Evolutionary conservation across 108 stramenopile genomes (phyloP), one percentile per base, ranked within the genome.

Genomic region (Cyclotella atomus): DNA sequence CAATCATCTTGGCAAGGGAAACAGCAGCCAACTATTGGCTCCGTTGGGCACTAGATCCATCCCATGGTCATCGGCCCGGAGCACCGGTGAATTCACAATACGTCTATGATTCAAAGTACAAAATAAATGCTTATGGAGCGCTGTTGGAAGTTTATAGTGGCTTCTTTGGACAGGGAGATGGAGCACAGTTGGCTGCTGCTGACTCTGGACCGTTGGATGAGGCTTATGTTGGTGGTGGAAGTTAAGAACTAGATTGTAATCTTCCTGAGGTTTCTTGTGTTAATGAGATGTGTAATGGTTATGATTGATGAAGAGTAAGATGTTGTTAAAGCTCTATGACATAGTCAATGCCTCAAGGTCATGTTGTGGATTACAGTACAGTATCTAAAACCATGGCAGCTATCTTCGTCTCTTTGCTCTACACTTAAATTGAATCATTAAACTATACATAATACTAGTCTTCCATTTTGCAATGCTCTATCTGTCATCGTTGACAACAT

Each of bases 201-300:
- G 90, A 92, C 27, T 84, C 84, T 28, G 93, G 93, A 34, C 93
- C 93, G 19, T 70, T 91, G 38, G 93, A 91, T 56, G 93, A 95
- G 79, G 91, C 87, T 10, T 95, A 95, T 69, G 91, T 92, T 65
- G 94, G 94, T 15, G 94, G 94, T 33, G 91, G 85, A 17, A 87
- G 85, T 50, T 94, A 83, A 81, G 16, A 27, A 59, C 27, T 19
- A 15, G 41, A 33, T 38, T 24, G 9, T 52, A 52, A 41, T 41
- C 4, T 5, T 28, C 28, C 28, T 57, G 19, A 43, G 9, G 1
- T 43, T 65, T 47, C 44, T 44, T 45, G 23, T n/a, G n/a, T n/a
- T n/a, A n/a, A n/a, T n/a, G n/a, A n/a, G n/a, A n/a, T n/a, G n/a
- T n/a, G n/a, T n/a, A n/a, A n/a, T n/a, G n/a, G n/a, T n/a, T n/a